Base-by-base conservation (phyloP, 2,329 filamentous ascomycete genomes). In the Pyrenophora teres region DNA sequence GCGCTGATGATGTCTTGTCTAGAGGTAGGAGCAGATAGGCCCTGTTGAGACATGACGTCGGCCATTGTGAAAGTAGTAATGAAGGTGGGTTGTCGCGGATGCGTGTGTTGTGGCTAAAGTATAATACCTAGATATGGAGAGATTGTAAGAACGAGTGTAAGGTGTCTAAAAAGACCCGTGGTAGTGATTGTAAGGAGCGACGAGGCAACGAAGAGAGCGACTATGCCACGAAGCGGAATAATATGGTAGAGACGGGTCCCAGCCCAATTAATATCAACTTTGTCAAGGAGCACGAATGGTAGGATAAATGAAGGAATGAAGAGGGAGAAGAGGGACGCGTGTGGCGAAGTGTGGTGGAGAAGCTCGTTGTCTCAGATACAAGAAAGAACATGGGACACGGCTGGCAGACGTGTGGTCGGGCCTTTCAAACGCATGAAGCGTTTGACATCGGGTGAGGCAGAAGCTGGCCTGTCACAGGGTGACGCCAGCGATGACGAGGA, bases 1-100 rank as follows among this genome's bases (percentile, higher is more conserved):
- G 69, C 67, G 64, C 70, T 74, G 57, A 75, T 62, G 23, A 75
- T 59, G 50, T 75, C 72, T 48, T 73, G 70, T 56, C 71, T 68
- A 31, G 61, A 63, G 16, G 68, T 54, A 18, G 70, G 67, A 43
- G 69, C 64, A 23, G 56, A 49, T 43, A 60, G 58, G 43, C 57
- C 57, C 37, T 60, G 59, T 35, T 64, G 69, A 25, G 59, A 38
- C 55, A 67, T 67, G 54, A 66, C 42, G 33, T 60, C 51, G 43
- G 70, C 54, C 64, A 70, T 72, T 42, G 48, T 60, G 36, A 48
- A n/a, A 36, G 30, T 31, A 21, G 30, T 25, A 56, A 49, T 50
- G 40, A 44, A 25, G n/a, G 41, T 32, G 37, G 36, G 37, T 15
- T 12, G 40, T 18, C 44, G 41, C 33, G 35, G 31, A 27, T 18